These are phyloP conservation scores for Ogataea degrootiae DNA, from an alignment of 805 yeast species.

Conservation along the genomic window DNA sequence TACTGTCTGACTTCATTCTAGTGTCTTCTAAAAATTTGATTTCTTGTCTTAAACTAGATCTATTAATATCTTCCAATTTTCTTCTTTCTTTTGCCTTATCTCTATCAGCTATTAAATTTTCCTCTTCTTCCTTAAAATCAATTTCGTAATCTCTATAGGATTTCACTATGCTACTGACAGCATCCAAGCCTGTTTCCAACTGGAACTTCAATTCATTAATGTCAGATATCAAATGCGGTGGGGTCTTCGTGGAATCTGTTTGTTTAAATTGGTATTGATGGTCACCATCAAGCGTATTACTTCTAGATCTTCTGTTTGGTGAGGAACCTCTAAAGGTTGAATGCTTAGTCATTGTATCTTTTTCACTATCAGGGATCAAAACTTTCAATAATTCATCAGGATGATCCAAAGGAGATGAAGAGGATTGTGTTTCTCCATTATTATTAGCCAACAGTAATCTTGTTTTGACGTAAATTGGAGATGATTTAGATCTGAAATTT, in stretches of 20 bases:
- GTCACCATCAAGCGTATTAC: constrained; percentile 30
- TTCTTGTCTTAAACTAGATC: constrained; percentile 36
- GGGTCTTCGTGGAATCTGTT: constrained; percentile 7
- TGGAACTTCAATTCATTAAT: constrained; percentile 39
- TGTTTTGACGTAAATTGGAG: constrained; percentile 38
- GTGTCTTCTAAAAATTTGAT: constrained; percentile 39
- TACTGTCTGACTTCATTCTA: constrained; percentile 31
- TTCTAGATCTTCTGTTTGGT: constrained; percentile 26
- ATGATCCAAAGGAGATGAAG: constrained; percentile 27
- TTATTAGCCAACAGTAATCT: constrained; percentile 13
- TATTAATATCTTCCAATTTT: constrained; percentile 36
- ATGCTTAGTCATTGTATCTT: constrained; percentile 26
- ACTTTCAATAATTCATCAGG: constrained; percentile 34
- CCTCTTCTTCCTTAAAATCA: constrained; percentile 37
- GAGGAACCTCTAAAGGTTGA: constrained; percentile 23
- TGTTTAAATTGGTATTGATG: background rate
- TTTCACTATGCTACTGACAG: constrained; percentile 31
- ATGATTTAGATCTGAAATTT: constrained; percentile 37
- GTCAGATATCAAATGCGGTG: constrained; percentile 32
- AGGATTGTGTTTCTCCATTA: constrained; percentile 2
- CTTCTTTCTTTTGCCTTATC: constrained; percentile 36
- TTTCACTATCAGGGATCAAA: constrained; percentile 31
- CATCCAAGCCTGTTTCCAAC: constrained; percentile 39
- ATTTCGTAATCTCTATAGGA: constrained; percentile 29
- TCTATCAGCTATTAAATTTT: constrained; percentile 29